Evolutionary conservation across 2,329 filamentous ascomycete species (phyloP).

Genomic region (Tolypocladium ophioglossoides): DNA sequence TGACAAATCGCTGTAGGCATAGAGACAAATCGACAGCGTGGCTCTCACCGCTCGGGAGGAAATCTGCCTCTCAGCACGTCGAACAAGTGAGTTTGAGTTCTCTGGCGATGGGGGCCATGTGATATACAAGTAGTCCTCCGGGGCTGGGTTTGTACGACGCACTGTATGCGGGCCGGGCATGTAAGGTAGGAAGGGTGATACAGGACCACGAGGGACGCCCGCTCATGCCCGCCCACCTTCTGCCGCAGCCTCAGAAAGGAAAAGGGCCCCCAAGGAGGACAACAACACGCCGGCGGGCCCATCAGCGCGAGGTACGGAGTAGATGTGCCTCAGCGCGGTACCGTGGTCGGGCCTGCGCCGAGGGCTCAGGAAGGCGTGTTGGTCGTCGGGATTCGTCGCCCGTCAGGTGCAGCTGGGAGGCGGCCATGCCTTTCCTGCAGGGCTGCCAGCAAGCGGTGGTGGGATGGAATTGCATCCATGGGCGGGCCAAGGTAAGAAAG

Average conservation of each 20-base stretch:
- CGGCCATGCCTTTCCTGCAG: too few species aligned
- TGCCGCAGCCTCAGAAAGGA: not conserved
- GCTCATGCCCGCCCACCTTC: not conserved
- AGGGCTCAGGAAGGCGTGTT: too few species aligned
- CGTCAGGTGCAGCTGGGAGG: too few species aligned
- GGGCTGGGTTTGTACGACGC: not conserved
- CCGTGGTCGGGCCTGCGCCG: too few species aligned
- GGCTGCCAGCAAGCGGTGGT: too few species aligned
- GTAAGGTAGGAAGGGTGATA: not conserved
- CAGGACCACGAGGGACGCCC: slow-evolving; percentile 4
- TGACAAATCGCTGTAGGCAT: not conserved
- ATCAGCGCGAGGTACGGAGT: not conserved
- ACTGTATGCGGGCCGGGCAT: not conserved
- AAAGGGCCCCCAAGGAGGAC: not conserved
- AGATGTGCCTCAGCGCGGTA: not conserved
- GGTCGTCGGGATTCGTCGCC: too few species aligned
- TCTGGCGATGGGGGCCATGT: not conserved
- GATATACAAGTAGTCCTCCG: not conserved
- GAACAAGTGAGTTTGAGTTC: not conserved
- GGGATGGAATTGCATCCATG: not conserved
- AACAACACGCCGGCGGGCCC: not conserved
- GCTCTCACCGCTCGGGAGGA: not conserved
- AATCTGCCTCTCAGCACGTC: not conserved
- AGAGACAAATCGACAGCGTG: not conserved
- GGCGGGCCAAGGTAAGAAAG: not conserved